phyloP scores from a whole-genome alignment of 2,329 filamentous ascomycete species.

The Penicillium brasilianum region DNA sequence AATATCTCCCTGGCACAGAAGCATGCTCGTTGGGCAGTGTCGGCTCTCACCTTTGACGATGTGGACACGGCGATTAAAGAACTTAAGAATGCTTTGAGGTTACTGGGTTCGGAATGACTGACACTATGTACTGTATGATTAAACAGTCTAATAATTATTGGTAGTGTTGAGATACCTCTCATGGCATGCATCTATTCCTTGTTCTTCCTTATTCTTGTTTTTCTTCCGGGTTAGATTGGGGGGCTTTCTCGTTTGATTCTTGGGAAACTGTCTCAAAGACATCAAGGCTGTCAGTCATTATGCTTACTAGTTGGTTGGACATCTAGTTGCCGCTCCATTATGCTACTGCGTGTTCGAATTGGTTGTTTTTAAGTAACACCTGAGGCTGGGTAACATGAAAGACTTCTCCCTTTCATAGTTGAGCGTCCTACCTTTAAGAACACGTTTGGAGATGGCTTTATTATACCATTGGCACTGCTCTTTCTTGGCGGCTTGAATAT shows the following conservation, averaged over 20 bases:
- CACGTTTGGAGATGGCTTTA: too few relatives aligned
- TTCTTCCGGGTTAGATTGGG: too few relatives aligned
- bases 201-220: background rate
- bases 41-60: constrained; percentile 95
- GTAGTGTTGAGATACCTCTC: background rate
- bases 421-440: too few relatives aligned
- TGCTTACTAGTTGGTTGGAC: background rate
- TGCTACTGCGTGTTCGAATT: background rate
- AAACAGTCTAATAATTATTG: background rate
- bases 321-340: background rate
- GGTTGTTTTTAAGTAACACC: too few relatives aligned
- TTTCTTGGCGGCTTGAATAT: too few relatives aligned
- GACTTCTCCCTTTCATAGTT: too few relatives aligned
- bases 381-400: background rate
- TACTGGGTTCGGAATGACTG: constrained; percentile 62
- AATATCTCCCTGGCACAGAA: constrained; percentile 83
- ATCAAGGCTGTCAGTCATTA: background rate
- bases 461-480: too few relatives aligned
- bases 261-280: background rate
- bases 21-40: constrained; percentile 96
- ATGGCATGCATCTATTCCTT: background rate
- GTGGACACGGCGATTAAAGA: constrained; percentile 88
- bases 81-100: constrained; percentile 72
- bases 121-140: background rate
- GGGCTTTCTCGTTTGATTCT: background rate